Evolutionary conservation across 2,329 filamentous ascomycete genomes (phyloP).

Genomic region (Botrytis pseudocinerea): DNA sequence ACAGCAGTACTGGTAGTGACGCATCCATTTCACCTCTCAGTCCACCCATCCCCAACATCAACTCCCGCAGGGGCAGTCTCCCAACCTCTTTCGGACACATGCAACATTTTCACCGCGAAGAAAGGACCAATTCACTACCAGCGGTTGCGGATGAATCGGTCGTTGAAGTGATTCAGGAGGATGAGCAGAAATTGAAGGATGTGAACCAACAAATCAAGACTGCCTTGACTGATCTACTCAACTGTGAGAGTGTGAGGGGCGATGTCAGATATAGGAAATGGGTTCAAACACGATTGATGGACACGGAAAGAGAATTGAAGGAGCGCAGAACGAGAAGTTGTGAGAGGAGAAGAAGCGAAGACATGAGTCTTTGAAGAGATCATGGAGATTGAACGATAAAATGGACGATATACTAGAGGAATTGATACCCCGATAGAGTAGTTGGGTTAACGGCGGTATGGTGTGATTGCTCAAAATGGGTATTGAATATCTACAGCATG

Average conservation of each 20-base stretch:
- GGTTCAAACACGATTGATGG: conserved; percentile 55
- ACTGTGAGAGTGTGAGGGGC: conserved; percentile 50
- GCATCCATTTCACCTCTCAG: conserved; percentile 7
- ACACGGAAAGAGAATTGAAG: conserved; percentile 51
- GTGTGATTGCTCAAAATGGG: conserved; percentile 1
- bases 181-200: conserved; percentile 45
- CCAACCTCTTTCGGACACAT: neutral
- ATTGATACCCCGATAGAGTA: neutral
- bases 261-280: conserved; percentile 50
- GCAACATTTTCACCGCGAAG: conserved; percentile 9
- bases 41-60: conserved; percentile 25
- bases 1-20: neutral
- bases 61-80: conserved; percentile 3
- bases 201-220: conserved; percentile 55
- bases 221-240: conserved; percentile 54
- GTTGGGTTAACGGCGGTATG: neutral
- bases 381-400: conserved; percentile 12
- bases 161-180: conserved; percentile 33
- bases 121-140: conserved; percentile 34
- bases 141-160: conserved; percentile 33
- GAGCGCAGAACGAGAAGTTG: conserved; percentile 32
- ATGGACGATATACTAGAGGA: neutral
- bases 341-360: conserved; percentile 32
- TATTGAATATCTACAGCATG: neutral
- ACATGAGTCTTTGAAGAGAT: conserved; percentile 11